Base-by-base conservation (phyloP, 116 monocot species). In the Dioscorea cayenensis region DNA sequence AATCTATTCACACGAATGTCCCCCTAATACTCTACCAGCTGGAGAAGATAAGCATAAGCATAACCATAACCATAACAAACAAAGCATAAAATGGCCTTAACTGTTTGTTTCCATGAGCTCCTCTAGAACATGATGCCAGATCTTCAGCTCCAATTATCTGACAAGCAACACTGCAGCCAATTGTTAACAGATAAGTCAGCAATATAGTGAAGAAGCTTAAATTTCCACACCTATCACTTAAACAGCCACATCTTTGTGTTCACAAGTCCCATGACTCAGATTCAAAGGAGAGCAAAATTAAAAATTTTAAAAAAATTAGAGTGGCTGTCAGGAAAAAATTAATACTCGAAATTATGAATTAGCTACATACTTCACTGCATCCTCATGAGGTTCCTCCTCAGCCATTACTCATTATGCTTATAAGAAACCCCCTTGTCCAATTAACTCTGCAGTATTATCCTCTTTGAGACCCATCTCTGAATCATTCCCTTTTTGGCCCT, bases 51-150 rank as follows among this genome's bases (percentile, higher is more conserved):
- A n/a, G n/a, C n/a, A 32, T 61, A 36, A 22, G 2, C 20, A 60
- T 17, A 20, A 37, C 6, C 9, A 59, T 25, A 25, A 25, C 25
- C 32, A 32, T 32, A 32, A 32, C 32, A 32, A 32, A 32, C 32
- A 58, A 62, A 25, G 27, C 19, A 75, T 32, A 38, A 75, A 59
- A 73, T 36, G 73, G 67, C 8, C 59, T 77, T 82, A 81, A 99
- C 99, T 91, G 89, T 94, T 99, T 94, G 72, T 85, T 91, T 50
- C 85, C 86, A 51, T 82, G 84, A 76, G 86, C 83, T 5, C 92
- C 96, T 78, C 73, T 59, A 1, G 82, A 77, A 69, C 85, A 86
- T 43, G 83, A 90, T 66, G 87, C 77, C 69, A 99, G 22, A 60
- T 94, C 76, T 80, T 85, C 94, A 52, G 85, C 78, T n/a, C 85